Percentiles rank a stretch among this genome's conserved stretches.
phyloP scores from a whole-genome alignment of 2,329 filamentous ascomycete genomes.

The Monilinia fructicola region DNA sequence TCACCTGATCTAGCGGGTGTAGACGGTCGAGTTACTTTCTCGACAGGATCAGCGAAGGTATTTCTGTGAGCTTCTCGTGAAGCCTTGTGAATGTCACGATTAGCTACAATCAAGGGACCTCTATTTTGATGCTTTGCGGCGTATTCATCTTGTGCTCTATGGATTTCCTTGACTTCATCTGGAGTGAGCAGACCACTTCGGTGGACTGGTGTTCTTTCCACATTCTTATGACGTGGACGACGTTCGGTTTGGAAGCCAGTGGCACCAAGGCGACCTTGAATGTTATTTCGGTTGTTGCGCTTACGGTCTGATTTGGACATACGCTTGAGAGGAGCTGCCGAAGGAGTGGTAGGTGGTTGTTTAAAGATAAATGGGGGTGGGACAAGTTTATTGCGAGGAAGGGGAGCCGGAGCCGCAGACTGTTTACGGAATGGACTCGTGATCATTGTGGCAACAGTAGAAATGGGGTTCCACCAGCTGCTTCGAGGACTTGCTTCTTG shows the following conservation, averaged over 20 bases:
- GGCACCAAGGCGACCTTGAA: constrained; percentile 1
- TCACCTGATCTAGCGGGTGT: constrained; percentile 8
- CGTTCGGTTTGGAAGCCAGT: constrained; percentile 17
- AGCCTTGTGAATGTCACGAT: constrained; percentile 4
- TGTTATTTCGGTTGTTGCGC: constrained; percentile 2
- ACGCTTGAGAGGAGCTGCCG: not conserved
- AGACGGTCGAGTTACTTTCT: not conserved
- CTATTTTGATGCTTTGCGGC: constrained; percentile 12
- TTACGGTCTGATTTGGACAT: constrained; percentile 22
- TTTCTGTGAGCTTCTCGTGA: constrained; percentile 12
- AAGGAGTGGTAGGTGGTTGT: constrained; percentile 5
- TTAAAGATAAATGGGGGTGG: constrained; percentile 18
- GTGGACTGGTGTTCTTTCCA: not conserved
- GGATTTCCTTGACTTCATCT: constrained; percentile 3
- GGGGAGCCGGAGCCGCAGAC: not conserved
- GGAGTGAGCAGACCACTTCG: constrained; percentile 2
- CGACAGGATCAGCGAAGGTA: not conserved
- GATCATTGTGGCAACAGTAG: constrained; percentile 3
- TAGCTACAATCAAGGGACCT: not conserved
- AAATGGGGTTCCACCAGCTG: constrained; percentile 2
- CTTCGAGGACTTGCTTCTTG: constrained; percentile 7
- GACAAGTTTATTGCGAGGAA: not conserved
- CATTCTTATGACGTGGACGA: constrained; percentile 3
- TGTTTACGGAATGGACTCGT: constrained; percentile 17
- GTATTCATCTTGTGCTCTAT: constrained; percentile 13